Evolutionary conservation across 2,329 filamentous ascomycete species (phyloP).

Genomic region (Alternaria tenuissima): DNA sequence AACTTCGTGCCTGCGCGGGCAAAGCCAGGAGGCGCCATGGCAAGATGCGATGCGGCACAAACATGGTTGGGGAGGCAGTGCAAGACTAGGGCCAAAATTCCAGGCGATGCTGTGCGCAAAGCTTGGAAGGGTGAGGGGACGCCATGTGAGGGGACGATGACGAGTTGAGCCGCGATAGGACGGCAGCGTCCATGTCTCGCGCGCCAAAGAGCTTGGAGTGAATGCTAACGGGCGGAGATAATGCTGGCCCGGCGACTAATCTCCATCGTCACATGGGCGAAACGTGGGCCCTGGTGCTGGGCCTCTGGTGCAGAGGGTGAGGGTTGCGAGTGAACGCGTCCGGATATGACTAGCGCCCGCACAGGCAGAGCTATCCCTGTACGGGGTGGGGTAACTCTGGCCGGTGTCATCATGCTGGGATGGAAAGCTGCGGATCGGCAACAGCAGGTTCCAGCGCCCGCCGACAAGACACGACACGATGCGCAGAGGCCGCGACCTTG

Average conservation of each 20-base stretch:
- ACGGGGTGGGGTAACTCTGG: constrained; percentile 12
- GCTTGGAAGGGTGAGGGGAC: constrained; percentile 10
- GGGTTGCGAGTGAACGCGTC: constrained; percentile 17
- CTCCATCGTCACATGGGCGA: constrained; percentile 22
- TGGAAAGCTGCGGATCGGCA: constrained; percentile 27
- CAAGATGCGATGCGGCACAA: constrained; percentile 32
- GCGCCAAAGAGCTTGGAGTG: constrained; percentile 3
- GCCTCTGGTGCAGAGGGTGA: background rate
- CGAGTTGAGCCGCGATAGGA: constrained; percentile 2
- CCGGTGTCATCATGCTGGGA: constrained; percentile 19
- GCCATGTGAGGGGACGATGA: constrained; percentile 25
- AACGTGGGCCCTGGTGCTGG: no score
- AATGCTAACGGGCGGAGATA: constrained; percentile 21
- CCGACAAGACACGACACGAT: constrained; percentile 7
- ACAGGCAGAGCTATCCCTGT: constrained; percentile 11
- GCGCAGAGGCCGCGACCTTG: constrained; percentile 17
- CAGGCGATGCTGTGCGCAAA: constrained; percentile 18
- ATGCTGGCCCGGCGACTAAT: constrained; percentile 1
- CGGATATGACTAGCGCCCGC: constrained; percentile 18
- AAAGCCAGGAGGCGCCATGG: constrained; percentile 32
- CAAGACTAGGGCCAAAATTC: constrained; percentile 9
- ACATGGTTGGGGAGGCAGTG: constrained; percentile 22
- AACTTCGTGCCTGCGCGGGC: constrained; percentile 23
- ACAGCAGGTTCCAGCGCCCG: constrained; percentile 19
- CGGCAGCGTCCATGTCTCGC: background rate